These are phyloP conservation scores for Acidomyces sp. DNA, from an alignment of 495 filamentous ascomycete genomes.

Conservation along the genomic window DNA sequence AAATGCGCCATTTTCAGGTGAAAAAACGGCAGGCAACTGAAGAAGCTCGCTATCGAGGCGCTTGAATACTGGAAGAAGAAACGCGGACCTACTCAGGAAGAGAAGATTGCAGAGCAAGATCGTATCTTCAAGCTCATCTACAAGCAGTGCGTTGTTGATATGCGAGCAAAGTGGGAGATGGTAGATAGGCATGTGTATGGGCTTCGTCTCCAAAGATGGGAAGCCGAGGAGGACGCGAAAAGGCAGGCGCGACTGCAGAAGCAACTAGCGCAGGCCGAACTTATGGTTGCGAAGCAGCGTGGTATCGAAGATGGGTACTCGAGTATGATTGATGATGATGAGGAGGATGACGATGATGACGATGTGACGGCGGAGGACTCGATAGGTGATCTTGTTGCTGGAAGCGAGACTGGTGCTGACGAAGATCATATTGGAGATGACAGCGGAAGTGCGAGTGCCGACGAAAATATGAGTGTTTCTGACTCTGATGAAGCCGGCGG, in stretches of 20 bases:
- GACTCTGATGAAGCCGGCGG: constrained; percentile 38
- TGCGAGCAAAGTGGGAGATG: constrained; percentile 67
- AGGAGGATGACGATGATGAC: constrained; percentile 31
- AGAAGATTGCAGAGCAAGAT: constrained; percentile 46
- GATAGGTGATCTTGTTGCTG: no score
- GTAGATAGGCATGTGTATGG: constrained; percentile 63
- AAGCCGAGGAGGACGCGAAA: constrained; percentile 67
- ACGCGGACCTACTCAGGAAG: constrained; percentile 57
- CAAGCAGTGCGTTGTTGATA: constrained; percentile 53
- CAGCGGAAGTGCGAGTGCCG: constrained; percentile 32
- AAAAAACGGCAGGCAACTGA: no score
- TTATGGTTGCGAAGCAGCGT: constrained; percentile 15
- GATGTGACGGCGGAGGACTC: constrained; percentile 11
- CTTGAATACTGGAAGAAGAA: constrained; percentile 46
- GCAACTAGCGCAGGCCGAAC: constrained; percentile 47
- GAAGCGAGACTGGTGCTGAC: constrained; percentile 16
- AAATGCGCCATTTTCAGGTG: no score
- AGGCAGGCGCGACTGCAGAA: constrained; percentile 73
- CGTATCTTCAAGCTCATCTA: constrained; percentile 33
- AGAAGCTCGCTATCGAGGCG: constrained; percentile 41
- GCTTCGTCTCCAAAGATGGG: constrained; percentile 59
- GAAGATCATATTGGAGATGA: constrained; percentile 17
- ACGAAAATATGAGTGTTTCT: constrained; percentile 53
- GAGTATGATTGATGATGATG: constrained; percentile 22
- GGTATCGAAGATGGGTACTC: constrained; percentile 18